Conservation (phyloP, 2,329 filamentous ascomycete genomes). For the Monilinia aucupariae region DNA sequence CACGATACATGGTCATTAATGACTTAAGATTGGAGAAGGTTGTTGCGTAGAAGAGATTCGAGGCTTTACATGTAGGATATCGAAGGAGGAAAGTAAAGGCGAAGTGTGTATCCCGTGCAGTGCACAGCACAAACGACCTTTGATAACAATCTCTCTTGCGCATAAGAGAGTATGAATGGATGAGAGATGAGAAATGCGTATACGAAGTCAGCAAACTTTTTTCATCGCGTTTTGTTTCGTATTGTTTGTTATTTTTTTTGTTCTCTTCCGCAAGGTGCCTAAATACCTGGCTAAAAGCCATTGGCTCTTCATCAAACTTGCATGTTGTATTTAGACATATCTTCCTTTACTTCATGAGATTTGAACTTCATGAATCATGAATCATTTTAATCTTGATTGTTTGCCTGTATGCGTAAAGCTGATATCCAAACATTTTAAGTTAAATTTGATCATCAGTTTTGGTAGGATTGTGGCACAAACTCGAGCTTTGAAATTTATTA, state of each 20-base stretch:
- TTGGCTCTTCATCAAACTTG: slow-evolving; percentile 6
- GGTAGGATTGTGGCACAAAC: too few species aligned
- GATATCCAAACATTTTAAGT: neutral
- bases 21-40: slow-evolving; percentile 63
- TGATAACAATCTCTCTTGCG: neutral
- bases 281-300: neutral
- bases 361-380: neutral
- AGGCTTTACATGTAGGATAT: too few species aligned
- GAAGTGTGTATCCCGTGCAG: neutral
- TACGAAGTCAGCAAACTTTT: neutral
- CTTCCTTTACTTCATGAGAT: neutral
- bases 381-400: neutral
- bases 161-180: slow-evolving; percentile 1
- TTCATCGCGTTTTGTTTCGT: neutral
- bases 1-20: slow-evolving; percentile 93
- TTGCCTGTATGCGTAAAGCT: neutral
- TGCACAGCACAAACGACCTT: neutral
- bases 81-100: neutral
- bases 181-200: slow-evolving; percentile 13
- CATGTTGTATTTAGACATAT: slow-evolving; percentile 13
- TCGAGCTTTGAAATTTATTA: neutral
- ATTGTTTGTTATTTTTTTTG: slow-evolving; percentile 12
- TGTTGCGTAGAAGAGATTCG: neutral
- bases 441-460: neutral
- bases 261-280: slow-evolving; percentile 11